These are phyloP conservation scores for Amphirosellinia nigrospora DNA, from an alignment of 495 filamentous ascomycete genomes.

Conservation along the genomic window DNA sequence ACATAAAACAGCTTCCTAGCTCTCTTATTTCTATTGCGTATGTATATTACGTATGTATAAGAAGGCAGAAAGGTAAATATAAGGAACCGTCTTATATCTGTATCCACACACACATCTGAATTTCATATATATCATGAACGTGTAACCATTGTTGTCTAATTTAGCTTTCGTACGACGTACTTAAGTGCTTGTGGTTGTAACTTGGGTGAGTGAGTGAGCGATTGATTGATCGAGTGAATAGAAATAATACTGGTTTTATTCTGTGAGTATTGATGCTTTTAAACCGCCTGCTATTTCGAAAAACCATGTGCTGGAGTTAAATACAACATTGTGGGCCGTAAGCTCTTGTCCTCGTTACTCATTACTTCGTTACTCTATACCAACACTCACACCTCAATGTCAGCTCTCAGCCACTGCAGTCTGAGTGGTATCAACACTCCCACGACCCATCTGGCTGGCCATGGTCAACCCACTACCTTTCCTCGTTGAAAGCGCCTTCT, in stretches of 20 bases:
- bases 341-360: neutral
- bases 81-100: neutral
- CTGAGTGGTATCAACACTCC: conserved; percentile 34
- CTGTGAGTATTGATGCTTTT: neutral
- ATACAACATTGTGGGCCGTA: too few species aligned
- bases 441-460: conserved; percentile 48
- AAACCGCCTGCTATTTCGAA: neutral
- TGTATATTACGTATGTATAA: neutral
- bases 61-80: neutral
- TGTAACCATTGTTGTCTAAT: neutral
- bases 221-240: too few species aligned
- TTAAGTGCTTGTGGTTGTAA: neutral
- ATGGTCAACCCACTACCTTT: conserved; percentile 54
- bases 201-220: neutral
- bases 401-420: neutral
- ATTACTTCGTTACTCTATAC: neutral
- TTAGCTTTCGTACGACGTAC: neutral
- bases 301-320: neutral
- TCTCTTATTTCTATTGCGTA: neutral
- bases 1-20: neutral
- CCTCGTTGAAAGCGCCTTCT: conserved; percentile 45
- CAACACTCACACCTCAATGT: neutral
- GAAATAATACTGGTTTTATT: neutral
- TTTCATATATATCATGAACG: neutral
- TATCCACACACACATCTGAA: neutral